Evolutionary conservation across 305 asterid species (phyloP).

Genomic region (Fraxinus latifolia): DNA sequence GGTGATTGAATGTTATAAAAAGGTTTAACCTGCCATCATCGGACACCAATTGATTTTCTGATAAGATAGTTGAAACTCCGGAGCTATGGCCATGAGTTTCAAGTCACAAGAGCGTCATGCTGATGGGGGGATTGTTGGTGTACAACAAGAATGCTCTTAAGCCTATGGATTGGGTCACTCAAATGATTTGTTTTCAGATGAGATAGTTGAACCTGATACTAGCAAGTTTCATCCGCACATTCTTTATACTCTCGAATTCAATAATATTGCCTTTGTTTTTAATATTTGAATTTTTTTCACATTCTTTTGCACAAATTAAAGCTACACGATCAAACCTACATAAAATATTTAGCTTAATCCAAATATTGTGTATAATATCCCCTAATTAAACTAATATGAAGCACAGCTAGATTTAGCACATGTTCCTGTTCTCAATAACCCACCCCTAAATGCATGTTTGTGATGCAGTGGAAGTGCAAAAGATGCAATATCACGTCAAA

Average conservation of each 20-base stretch:
- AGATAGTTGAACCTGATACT: background rate
- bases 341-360: conserved; percentile 22
- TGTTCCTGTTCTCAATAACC: conserved; percentile 58
- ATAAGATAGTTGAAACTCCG: background rate
- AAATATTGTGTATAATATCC: background rate
- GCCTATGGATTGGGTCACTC: background rate
- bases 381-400: conserved; percentile 33
- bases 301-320: conserved; percentile 20
- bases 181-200: background rate
- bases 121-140: background rate
- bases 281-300: conserved; percentile 6
- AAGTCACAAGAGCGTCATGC: background rate
- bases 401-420: conserved; percentile 55
- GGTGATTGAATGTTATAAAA: background rate
- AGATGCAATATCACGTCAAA: background rate
- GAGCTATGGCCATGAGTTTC: background rate
- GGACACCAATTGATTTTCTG: background rate
- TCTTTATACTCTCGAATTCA: background rate
- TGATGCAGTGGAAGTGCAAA: background rate
- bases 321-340: conserved; percentile 4
- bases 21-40: background rate
- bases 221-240: background rate
- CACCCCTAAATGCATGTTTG: background rate
- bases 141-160: background rate
- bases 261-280: background rate